Base-by-base conservation (phyloP, 768 basidiomycete genomes). In the Termitomyces sp. region DNA sequence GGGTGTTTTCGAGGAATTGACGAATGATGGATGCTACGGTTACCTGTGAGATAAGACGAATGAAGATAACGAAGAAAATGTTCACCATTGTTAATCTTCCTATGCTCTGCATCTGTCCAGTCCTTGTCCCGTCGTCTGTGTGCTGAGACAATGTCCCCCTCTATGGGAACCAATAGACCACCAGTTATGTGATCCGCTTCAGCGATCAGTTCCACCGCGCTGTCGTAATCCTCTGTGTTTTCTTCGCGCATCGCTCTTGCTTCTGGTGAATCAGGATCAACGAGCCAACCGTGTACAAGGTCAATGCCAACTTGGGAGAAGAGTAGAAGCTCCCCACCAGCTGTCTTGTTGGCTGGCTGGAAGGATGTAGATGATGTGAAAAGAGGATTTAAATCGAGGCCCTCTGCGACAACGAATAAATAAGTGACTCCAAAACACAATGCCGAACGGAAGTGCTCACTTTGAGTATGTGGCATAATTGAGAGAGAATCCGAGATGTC, bases 211-310 rank as follows among this genome's bases (percentile, higher is more conserved):
- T 80, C 85, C 3, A 89, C 84, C 0, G 90, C 86, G 24, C 73
- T 80, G 66, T 94, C 91, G 58, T 92, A 94, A 68, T 90, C 87
- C 52, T 79, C 72, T 0, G 80, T 73, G 3, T 76, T 75, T 33
- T 77, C 65, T 38, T 65, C 62, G 14, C 46, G 51, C 61, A 93
- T 71, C 0, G 80, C 81, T 0, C 63, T 62, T 10, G 81, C 79
- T 66, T 92, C 90, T 0, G 77, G 72, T 57, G 82, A 84, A 2
- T 76, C 77, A 0, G 86, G 86, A 60, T 90, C 88, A n/a, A 84
- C 84, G 16, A 89, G 79, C 94, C 94, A 97, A 1, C 94, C 94
- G 58, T 96, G 94, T 1, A 94, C 85, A 42, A 97, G 83, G 6
- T 81, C 73, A 45, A 96, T 90, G 9, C 85, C 86, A 0, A 85